These are phyloP conservation scores for Leishmania amazonensis DNA, from an alignment of 208 protist species.

Conservation along the genomic window DNA sequence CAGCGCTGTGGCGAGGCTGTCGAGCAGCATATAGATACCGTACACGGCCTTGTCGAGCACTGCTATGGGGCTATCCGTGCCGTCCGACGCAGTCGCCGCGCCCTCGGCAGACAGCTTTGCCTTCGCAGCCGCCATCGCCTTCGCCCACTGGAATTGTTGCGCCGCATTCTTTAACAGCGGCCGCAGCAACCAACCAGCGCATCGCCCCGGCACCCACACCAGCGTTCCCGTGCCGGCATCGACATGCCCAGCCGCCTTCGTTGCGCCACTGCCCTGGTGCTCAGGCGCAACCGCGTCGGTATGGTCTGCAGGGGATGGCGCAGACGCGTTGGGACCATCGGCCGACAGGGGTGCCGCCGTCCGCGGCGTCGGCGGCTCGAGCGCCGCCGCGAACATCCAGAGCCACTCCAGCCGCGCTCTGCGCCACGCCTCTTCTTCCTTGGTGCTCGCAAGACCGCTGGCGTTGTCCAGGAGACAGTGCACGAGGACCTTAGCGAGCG, in stretches of 20 bases:
- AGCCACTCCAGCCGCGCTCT: constrained; percentile 43
- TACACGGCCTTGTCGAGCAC: constrained; percentile 46
- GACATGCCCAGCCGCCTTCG: background rate
- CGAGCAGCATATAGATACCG: constrained; percentile 33
- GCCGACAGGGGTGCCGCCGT: background rate
- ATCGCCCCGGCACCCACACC: constrained; percentile 13
- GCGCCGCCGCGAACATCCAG: constrained; percentile 43
- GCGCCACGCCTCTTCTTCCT: constrained; percentile 36
- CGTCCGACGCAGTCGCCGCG: constrained; percentile 8
- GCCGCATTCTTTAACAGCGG: constrained; percentile 58
- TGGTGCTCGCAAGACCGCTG: constrained; percentile 20
- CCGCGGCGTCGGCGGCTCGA: constrained; percentile 42
- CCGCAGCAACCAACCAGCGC: constrained; percentile 54
- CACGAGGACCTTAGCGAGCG: constrained; percentile 58
- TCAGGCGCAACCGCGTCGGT: background rate
- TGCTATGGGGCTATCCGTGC: constrained; percentile 6
- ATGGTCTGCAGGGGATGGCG: background rate
- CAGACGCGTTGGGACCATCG: background rate
- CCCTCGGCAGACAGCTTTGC: background rate
- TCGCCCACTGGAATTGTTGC: constrained; percentile 45
- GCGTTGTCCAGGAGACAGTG: constrained; percentile 64
- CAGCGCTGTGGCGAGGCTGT: constrained; percentile 31
- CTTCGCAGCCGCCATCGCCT: constrained; percentile 32
- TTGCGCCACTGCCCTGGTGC: background rate
- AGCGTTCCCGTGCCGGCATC: background rate